These are phyloP conservation scores for Plasmodium gaboni DNA, from an alignment of 169 alveolate genomes.

Conservation along the genomic window DNA sequence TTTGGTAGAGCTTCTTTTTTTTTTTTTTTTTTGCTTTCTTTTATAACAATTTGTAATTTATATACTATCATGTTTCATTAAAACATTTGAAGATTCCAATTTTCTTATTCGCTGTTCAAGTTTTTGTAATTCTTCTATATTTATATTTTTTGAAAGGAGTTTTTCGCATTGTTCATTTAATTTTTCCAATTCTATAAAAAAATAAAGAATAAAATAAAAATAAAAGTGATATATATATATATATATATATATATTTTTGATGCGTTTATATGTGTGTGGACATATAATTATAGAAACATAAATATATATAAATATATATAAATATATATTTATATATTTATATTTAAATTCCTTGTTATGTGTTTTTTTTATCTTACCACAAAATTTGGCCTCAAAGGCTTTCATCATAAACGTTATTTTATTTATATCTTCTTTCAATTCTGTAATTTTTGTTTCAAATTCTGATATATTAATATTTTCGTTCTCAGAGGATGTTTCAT, in stretches of 20 bases:
- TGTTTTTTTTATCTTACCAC: conserved; percentile 9
- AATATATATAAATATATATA: not conserved
- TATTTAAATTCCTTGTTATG: too few relatives aligned
- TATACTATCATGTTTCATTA: conserved; percentile 46
- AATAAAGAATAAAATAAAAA: not conserved
- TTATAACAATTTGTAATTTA: too few relatives aligned
- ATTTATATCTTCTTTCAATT: conserved; percentile 46
- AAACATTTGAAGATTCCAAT: conserved; percentile 38
- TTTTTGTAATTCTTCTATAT: conserved; percentile 48
- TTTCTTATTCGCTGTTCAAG: conserved; percentile 60
- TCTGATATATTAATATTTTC: conserved; percentile 22
- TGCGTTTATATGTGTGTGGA: not conserved
- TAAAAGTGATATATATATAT: not conserved
- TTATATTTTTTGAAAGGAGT: conserved; percentile 51
- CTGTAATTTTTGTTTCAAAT: conserved; percentile 51
- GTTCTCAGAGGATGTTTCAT: conserved; percentile 17
- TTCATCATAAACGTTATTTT: conserved; percentile 62
- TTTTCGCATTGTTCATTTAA: conserved; percentile 70
- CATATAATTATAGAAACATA: conserved; percentile 5
- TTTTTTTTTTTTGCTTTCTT: too few relatives aligned
- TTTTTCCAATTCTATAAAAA: conserved; percentile 42
- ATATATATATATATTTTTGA: not conserved
- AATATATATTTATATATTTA: not conserved
- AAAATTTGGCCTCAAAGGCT: conserved; percentile 56
- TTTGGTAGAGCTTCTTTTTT: too few relatives aligned